Percentiles rank a stretch among this genome's conserved stretches.
phyloP scores from a whole-genome alignment of 2,329 filamentous ascomycete genomes.

The Immersiporthe knoxdaviesiana region DNA sequence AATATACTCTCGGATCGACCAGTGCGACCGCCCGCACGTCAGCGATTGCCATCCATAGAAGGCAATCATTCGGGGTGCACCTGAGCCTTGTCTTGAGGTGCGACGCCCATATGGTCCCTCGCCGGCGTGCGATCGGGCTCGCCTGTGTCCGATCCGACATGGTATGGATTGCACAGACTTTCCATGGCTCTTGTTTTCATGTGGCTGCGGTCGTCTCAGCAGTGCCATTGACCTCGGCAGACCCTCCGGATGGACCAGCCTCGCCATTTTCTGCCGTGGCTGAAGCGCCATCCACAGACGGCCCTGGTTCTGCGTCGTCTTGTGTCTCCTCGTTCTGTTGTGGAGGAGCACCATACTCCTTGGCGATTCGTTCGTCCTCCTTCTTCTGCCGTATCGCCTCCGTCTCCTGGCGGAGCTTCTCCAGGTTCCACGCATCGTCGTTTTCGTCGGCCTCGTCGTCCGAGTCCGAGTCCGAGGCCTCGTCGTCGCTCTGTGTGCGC shows the following conservation, averaged over 20 bases:
- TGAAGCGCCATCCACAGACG: not conserved
- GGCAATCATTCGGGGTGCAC: conserved; percentile 27
- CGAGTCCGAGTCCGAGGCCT: conserved; percentile 53
- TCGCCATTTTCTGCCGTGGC: conserved; percentile 7
- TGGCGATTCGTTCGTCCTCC: conserved; percentile 70
- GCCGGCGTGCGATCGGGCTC: conserved; percentile 20
- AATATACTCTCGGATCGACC: conserved; percentile 16
- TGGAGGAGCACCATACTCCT: conserved; percentile 37
- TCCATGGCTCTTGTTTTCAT: conserved; percentile 13
- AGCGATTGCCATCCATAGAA: not conserved
- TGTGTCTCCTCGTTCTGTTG: conserved; percentile 29
- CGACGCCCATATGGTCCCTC: conserved; percentile 18
- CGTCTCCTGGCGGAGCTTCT: conserved; percentile 82
- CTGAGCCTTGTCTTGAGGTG: conserved; percentile 28
- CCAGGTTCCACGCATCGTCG: conserved; percentile 72
- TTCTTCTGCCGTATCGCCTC: conserved; percentile 73
- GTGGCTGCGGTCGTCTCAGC: conserved; percentile 24
- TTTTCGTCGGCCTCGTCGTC: conserved; percentile 61
- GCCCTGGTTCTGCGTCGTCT: conserved; percentile 22
- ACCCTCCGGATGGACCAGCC: not conserved
- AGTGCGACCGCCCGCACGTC: conserved; percentile 23
- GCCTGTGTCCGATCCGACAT: conserved; percentile 16
- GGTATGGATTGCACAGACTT: conserved; percentile 7
- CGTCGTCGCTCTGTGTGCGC: conserved; percentile 68
- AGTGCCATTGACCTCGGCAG: conserved; percentile 7